Evolutionary conservation across 2,329 filamentous ascomycete genomes (phyloP), one percentile per base, ranked within the genome.

Genomic region (Cordyceps javanica): DNA sequence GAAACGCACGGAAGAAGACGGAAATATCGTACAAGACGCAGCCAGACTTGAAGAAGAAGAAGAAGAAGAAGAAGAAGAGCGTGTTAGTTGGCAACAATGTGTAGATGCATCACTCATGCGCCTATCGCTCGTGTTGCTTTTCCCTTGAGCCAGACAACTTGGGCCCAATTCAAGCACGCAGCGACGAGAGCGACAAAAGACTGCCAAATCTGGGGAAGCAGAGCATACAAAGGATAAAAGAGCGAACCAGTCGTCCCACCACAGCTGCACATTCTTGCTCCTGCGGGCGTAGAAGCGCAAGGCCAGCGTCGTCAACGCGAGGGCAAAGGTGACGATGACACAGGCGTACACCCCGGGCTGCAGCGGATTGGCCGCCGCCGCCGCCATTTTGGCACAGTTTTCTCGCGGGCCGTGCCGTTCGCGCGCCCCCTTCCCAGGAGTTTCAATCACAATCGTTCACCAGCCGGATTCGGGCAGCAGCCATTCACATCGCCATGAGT

Each of bases 231-330:
- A 54, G 9, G 60, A 57, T 38, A 60, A 32, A 2, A 60, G 34
- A 4, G 60, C 60, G 14, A 61, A 52, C 36, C 53, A 59, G 46
- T 61, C 60, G 32, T 61, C 60, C 58, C 59, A 60, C 58, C 59
- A 61, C 8, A 59, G 36, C 13, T 9, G 32, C 32, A 57, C 26
- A 21, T 42, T 46, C 23, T 59, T 61, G 10, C 59, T 38, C 7
- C 28, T 49, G 14, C 60, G 55, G 13, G 60, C 60, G 36, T 61
- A 60, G 30, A 60, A 60, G 19, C 60, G 60, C 28, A 61, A 28
- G 4, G 9, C 41, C 38, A 61, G 48, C n/a, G 56, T 44, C 10
- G 49, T 25, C 14, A 50, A 21, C 6, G 60, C 32, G 2, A 49
- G 39, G 19, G 58, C 10, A 3, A 60, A 38, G 2, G 50, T 49